phyloP scores from a whole-genome alignment of 306 rosid species.

The Quercus variabilis region DNA sequence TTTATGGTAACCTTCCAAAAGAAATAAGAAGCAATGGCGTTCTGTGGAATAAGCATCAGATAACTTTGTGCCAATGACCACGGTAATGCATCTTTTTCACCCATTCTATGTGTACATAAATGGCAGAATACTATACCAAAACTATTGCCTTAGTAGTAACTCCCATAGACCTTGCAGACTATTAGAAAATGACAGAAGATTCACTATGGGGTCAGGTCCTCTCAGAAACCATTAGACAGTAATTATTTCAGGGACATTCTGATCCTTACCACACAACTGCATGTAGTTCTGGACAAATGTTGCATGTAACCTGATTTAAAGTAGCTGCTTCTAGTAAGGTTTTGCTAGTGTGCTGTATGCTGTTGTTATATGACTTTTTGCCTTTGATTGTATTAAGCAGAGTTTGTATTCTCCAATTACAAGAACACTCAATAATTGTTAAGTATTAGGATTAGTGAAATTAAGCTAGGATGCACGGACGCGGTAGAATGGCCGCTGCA shows the following conservation, averaged over 20 bases:
- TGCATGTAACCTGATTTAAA: neutral
- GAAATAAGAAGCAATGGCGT: conserved; percentile 38
- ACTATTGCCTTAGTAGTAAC: neutral
- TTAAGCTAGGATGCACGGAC: too few species aligned
- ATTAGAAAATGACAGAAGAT: neutral
- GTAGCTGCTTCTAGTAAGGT: neutral
- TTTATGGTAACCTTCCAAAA: conserved; percentile 82
- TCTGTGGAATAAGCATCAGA: too few species aligned
- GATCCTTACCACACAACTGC: too few species aligned
- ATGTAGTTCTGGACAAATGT: neutral
- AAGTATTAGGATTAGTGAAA: too few species aligned
- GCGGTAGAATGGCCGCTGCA: too few species aligned
- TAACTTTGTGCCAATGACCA: neutral
- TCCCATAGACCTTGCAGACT: neutral
- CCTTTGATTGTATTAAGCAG: neutral
- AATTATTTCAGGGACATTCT: too few species aligned
- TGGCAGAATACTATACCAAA: neutral
- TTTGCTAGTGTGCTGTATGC: neutral
- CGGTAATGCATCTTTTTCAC: neutral
- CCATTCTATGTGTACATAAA: conserved; percentile 22
- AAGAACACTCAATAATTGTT: neutral
- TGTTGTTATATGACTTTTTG: neutral
- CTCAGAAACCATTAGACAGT: neutral
- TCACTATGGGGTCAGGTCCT: neutral
- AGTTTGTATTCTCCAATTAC: neutral